Conservation (phyloP, 345 rosid species). For the Arabidopsis suecica region DNA sequence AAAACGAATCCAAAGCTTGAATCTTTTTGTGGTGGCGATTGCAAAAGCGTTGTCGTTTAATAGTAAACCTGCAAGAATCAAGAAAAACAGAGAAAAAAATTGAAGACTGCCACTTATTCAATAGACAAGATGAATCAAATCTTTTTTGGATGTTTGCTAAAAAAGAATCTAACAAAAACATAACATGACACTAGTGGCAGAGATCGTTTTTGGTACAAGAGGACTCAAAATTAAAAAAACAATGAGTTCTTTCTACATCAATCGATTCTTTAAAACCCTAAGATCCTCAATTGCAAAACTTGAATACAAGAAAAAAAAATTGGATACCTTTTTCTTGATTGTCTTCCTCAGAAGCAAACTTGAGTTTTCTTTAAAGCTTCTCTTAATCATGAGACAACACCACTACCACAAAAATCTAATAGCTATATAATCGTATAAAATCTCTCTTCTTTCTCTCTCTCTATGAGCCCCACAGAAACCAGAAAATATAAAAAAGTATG, state of each 20-base stretch:
- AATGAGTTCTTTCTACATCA: neutral
- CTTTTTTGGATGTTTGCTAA: conserved; percentile 48
- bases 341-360: neutral
- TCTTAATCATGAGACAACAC: conserved; percentile 10
- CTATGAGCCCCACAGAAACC: conserved; percentile 45
- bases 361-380: conserved; percentile 25
- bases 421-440: conserved; percentile 12
- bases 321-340: conserved; percentile 17
- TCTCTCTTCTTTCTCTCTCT: neutral
- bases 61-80: conserved; percentile 40
- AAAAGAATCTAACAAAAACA: conserved; percentile 39
- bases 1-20: conserved; percentile 46
- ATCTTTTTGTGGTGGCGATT: conserved; percentile 22
- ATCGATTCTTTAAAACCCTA: conserved; percentile 16
- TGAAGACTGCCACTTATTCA: conserved; percentile 53
- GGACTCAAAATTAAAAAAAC: neutral
- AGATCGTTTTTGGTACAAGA: conserved; percentile 18
- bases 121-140: conserved; percentile 57
- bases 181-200: conserved; percentile 47
- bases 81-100: conserved; percentile 46
- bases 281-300: conserved; percentile 21
- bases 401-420: neutral
- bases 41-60: conserved; percentile 33
- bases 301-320: neutral
- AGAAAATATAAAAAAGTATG: conserved; percentile 57